Base-by-base conservation (phyloP, 139 green algal genomes). In the Ulvella scutata region DNA sequence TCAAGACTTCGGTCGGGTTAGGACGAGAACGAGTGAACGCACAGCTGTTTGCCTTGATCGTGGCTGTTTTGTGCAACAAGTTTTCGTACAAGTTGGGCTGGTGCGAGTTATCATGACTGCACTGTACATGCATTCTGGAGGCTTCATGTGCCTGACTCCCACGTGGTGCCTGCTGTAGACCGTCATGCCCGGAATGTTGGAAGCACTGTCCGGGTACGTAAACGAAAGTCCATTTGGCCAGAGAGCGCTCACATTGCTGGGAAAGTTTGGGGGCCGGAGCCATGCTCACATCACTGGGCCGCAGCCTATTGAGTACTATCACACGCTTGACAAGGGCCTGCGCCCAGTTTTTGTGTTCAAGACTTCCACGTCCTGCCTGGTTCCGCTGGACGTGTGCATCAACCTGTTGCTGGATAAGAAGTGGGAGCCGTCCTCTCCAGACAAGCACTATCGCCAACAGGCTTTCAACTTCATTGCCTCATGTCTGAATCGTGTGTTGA, bases 301-400 rank as follows among this genome's bases (percentile, higher is more conserved):
- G 3, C 73, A 87, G 43, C 80, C 84, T 9, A 82, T 97, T 10
- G 91, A 95, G 17, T 91, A 85, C 76, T 91, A 91, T n/a, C 81
- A 91, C 72, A 97, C 97, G 75, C 91, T 93, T 0, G 94, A 99
- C 83, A 90, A 97, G 78, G 94, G 92, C 33, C 85, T 99, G 73
- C 87, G 94, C 40, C 79, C 97, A 38, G 95, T 99, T 75, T 87
- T 99, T 31, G 95, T 88, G 40, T 98, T 99, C 79, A 80, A 88
- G 67, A 90, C 94, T 3, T 67, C 61, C 43, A 90, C 91, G 33
- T 89, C 84, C 4, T 99, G 98, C 78, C 86, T 99, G 13, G 88
- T 98, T 26, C 94, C 93, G 3, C 75, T 98, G 38, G 93, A 98
- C 83, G 80, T 85, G 44, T 95, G 88, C 81, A 86, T 93, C 9